Conservation (phyloP, 208 protist genomes). For the Trypanosoma grayi region DNA sequence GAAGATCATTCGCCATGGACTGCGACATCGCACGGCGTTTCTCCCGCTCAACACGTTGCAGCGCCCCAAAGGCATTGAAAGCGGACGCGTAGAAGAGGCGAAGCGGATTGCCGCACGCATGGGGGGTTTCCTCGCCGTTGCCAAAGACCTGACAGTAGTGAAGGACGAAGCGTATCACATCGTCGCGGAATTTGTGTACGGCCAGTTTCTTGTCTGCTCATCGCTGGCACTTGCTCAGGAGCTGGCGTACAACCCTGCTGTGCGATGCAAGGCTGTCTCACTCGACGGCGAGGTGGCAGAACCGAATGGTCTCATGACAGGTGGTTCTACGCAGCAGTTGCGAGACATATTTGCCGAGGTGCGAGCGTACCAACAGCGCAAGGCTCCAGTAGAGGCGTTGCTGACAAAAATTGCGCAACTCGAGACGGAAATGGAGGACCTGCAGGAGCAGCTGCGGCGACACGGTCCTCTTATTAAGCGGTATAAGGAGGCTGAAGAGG, state of each 20-base stretch:
- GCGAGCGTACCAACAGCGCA: conserved; percentile 33
- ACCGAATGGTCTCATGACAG: conserved; percentile 97
- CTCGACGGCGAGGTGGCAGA: conserved; percentile 98
- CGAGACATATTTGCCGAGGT: conserved; percentile 77
- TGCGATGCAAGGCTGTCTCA: conserved; percentile 94
- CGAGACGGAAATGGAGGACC: conserved; percentile 40
- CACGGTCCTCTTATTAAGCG: conserved; percentile 36
- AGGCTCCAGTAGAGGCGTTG: conserved; percentile 53
- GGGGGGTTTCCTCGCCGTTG: conserved; percentile 44
- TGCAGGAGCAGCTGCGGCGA: conserved; percentile 45
- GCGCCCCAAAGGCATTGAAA: conserved; percentile 17
- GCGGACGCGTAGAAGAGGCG: conserved; percentile 17
- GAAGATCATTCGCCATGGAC: conserved; percentile 91
- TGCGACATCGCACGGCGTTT: conserved; percentile 95
- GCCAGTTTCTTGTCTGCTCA: conserved; percentile 94
- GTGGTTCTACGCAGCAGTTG: conserved; percentile 83
- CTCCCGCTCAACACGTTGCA: conserved; percentile 98
- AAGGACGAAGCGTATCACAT: conserved; percentile 22
- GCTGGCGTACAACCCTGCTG: conserved; percentile 76
- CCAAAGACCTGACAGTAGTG: conserved; percentile 80
- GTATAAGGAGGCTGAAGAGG: conserved; percentile 62
- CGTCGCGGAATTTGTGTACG: conserved; percentile 95
- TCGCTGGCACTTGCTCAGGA: conserved; percentile 73
- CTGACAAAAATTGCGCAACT: conserved; percentile 30
- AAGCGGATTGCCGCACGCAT: conserved; percentile 33